A percentile compares a stretch with the other conserved stretches of the same genome.
phyloP scores from a whole-genome alignment of 1,284 basidiomycete species.

The Xanthoconium separans region DNA sequence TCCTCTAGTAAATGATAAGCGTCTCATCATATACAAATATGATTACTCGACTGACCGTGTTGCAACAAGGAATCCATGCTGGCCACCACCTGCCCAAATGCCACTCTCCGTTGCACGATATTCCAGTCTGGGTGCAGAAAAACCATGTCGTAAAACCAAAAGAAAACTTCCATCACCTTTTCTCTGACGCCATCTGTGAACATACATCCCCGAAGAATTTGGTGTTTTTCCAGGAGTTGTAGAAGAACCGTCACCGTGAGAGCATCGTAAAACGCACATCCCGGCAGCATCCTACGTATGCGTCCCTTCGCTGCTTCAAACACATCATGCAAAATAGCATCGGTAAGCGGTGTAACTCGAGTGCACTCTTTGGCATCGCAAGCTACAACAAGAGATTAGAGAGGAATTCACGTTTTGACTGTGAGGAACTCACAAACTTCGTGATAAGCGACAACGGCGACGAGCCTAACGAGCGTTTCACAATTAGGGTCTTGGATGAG shows the following conservation, averaged over 20 bases:
- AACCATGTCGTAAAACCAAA: too few relatives aligned
- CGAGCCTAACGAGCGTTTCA: conserved; percentile 17
- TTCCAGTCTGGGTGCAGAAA: conserved; percentile 9
- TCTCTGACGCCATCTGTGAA: conserved; percentile 8
- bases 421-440: conserved; percentile 20
- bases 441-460: conserved; percentile 24
- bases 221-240: conserved; percentile 17
- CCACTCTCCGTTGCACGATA: neutral
- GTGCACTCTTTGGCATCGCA: neutral
- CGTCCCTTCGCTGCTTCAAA: conserved; percentile 8
- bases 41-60: conserved; percentile 13
- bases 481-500: conserved; percentile 9
- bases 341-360: neutral
- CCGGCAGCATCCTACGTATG: conserved; percentile 14
- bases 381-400: conserved; percentile 2
- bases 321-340: neutral
- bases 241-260: conserved; percentile 23
- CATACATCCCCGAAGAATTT: conserved; percentile 11
- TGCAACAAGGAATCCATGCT: conserved; percentile 21
- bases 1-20: too few relatives aligned
- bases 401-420: neutral
- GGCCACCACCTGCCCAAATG: conserved; percentile 27
- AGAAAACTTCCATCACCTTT: conserved; percentile 6
- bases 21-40: neutral
- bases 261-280: conserved; percentile 11